Conservation (phyloP, 2,329 filamentous ascomycete species). For the Lachnellula subtilissima region DNA sequence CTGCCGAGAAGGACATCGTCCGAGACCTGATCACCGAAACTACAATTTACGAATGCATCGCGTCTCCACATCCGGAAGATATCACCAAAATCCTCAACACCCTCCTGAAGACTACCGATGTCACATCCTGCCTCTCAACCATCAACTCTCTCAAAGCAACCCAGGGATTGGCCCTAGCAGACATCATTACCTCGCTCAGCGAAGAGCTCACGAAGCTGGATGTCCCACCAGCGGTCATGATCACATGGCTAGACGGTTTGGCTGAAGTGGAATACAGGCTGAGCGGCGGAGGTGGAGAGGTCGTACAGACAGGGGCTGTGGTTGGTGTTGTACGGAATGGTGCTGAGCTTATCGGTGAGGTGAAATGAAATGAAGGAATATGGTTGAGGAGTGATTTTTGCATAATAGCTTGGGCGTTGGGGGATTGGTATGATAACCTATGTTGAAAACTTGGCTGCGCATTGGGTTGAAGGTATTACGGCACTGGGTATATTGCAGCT, state of each 20-base stretch:
- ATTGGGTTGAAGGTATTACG: no score
- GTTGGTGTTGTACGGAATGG: constrained; percentile 85
- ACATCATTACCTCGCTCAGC: constrained; percentile 82
- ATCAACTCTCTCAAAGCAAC: constrained; percentile 82
- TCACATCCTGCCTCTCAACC: constrained; percentile 82
- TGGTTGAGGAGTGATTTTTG: not conserved
- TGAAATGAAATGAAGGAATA: constrained; percentile 19
- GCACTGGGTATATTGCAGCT: no score
- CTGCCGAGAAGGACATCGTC: constrained; percentile 59
- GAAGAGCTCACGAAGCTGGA: constrained; percentile 80
- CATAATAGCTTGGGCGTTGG: constrained; percentile 7
- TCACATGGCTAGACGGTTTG: constrained; percentile 85
- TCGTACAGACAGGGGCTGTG: constrained; percentile 85
- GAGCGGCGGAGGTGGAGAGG: constrained; percentile 80
- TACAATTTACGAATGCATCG: constrained; percentile 94
- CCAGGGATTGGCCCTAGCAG: constrained; percentile 84
- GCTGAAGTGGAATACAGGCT: constrained; percentile 91
- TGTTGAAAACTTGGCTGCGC: no score
- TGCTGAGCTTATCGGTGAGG: constrained; percentile 62
- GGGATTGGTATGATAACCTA: not conserved
- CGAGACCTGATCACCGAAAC: constrained; percentile 87
- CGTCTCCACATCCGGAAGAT: constrained; percentile 85
- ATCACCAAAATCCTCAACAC: constrained; percentile 80
- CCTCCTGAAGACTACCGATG: constrained; percentile 76
- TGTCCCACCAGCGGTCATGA: constrained; percentile 79